Evolutionary conservation across 1,284 basidiomycete species (phyloP).

Genomic region (Melanopsichium pennsylvanicum): DNA sequence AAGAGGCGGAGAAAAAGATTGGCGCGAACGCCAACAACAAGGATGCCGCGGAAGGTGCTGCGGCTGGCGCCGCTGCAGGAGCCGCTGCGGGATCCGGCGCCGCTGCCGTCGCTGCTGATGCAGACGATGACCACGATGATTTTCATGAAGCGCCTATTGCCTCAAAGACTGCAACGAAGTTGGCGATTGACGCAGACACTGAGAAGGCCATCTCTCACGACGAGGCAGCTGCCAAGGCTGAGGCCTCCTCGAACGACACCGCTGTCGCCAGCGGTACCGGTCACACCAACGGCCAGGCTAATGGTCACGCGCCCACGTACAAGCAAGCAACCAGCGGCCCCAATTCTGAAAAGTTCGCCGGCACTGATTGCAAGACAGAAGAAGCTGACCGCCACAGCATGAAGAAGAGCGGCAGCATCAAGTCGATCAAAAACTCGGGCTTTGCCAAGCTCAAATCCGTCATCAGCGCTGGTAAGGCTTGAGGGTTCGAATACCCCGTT

Average conservation of each 20-base stretch:
- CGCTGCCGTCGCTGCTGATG: conserved; percentile 21
- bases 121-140: conserved; percentile 15
- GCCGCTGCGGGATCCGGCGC: conserved; percentile 24
- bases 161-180: conserved; percentile 10
- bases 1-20: conserved; percentile 27
- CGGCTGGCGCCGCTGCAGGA: conserved; percentile 16
- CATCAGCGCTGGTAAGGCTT: conserved; percentile 27
- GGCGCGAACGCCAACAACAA: conserved; percentile 20
- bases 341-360: conserved; percentile 4
- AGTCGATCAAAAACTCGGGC: conserved; percentile 21
- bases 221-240: conserved; percentile 25
- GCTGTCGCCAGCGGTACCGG: not conserved
- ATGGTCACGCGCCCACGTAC: conserved; percentile 3
- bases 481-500: too few relatives aligned
- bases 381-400: conserved; percentile 17
- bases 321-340: conserved; percentile 8
- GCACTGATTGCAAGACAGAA: conserved; percentile 34
- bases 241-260: not conserved
- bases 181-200: conserved; percentile 37
- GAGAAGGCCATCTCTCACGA: conserved; percentile 46
- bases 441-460: conserved; percentile 45
- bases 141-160: conserved; percentile 49
- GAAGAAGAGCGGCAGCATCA: conserved; percentile 33
- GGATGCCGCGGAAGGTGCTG: conserved; percentile 16
- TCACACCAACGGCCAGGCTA: conserved; percentile 21